These are phyloP conservation scores for Orychophragmus violaceus DNA, from an alignment of 345 rosid genomes.

Conservation along the genomic window DNA sequence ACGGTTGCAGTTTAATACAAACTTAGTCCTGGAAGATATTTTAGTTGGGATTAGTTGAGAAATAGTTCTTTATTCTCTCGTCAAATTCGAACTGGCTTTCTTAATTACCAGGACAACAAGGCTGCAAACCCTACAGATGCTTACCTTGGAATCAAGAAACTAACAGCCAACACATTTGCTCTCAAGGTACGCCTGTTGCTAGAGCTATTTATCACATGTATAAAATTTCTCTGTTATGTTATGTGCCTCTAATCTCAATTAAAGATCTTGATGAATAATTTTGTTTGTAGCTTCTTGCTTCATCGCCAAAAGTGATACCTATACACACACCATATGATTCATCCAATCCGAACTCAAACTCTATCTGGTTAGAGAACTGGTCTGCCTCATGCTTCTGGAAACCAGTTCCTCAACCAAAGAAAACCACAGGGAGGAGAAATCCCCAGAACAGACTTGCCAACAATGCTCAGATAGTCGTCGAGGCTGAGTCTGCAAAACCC, in stretches of 20 bases:
- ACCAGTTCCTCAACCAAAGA: slow-evolving; percentile 59
- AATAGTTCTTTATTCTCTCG: neutral
- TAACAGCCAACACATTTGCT: slow-evolving; percentile 54
- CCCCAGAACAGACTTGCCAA: slow-evolving; percentile 40
- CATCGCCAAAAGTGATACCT: slow-evolving; percentile 64
- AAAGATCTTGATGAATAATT: slow-evolving; percentile 9
- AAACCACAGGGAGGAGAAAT: slow-evolving; percentile 36
- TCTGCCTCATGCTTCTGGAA: slow-evolving; percentile 72
- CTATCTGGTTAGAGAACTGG: slow-evolving; percentile 82
- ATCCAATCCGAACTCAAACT: slow-evolving; percentile 53
- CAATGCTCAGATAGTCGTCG: slow-evolving; percentile 34
- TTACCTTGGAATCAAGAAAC: slow-evolving; percentile 39
- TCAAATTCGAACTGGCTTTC: neutral
- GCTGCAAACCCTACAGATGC: slow-evolving; percentile 30
- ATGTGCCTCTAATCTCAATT: neutral
- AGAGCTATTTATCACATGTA: neutral
- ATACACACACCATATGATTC: slow-evolving; percentile 46
- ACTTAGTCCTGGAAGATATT: neutral
- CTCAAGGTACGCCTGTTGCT: slow-evolving; percentile 45
- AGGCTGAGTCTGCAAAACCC: slow-evolving; percentile 51
- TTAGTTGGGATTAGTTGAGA: neutral
- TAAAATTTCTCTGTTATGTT: neutral
- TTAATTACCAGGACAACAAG: slow-evolving; percentile 38
- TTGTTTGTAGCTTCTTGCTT: slow-evolving; percentile 60
- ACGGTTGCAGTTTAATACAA: neutral